These are phyloP conservation scores for Epichloe aotearoae DNA, from an alignment of 2,329 filamentous ascomycete species.

Conservation along the genomic window DNA sequence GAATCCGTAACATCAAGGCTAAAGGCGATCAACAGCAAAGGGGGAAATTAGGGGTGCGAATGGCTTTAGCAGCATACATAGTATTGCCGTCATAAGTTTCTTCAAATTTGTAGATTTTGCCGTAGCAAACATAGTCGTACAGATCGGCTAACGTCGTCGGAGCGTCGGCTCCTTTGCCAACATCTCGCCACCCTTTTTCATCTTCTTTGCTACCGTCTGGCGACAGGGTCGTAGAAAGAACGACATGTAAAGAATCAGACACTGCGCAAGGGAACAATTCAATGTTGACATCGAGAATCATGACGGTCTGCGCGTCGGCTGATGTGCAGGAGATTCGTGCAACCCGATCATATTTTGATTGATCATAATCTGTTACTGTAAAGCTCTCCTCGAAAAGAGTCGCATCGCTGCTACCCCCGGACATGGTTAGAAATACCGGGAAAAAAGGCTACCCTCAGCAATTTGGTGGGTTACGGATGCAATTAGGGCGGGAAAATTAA, in stretches of 20 bases:
- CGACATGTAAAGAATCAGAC: slow-evolving; percentile 66
- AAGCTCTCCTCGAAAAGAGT: slow-evolving; percentile 92
- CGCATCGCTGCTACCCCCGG: slow-evolving; percentile 56
- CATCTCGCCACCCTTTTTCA: slow-evolving; percentile 69
- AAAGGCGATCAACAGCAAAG: background rate
- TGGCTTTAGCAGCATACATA: slow-evolving; percentile 42
- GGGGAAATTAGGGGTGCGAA: background rate
- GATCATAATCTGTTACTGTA: slow-evolving; percentile 65
- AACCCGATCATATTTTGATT: slow-evolving; percentile 89
- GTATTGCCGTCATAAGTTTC: slow-evolving; percentile 66
- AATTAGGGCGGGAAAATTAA: background rate
- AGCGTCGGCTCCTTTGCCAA: slow-evolving; percentile 37
- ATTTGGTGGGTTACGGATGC: background rate
- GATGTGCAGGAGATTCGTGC: slow-evolving; percentile 71
- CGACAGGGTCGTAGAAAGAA: slow-evolving; percentile 72
- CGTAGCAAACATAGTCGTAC: slow-evolving; percentile 79
- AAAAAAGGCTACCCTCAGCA: background rate
- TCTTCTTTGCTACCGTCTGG: slow-evolving; percentile 76
- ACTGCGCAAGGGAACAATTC: slow-evolving; percentile 72
- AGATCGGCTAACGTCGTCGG: slow-evolving; percentile 58
- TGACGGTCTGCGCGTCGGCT: slow-evolving; percentile 57
- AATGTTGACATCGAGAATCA: slow-evolving; percentile 86
- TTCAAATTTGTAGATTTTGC: slow-evolving; percentile 81
- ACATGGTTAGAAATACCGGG: slow-evolving; percentile 6
- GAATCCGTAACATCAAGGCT: background rate